Conservation (phyloP, 805 yeast genomes). For the Kodamaea laetipori region DNA sequence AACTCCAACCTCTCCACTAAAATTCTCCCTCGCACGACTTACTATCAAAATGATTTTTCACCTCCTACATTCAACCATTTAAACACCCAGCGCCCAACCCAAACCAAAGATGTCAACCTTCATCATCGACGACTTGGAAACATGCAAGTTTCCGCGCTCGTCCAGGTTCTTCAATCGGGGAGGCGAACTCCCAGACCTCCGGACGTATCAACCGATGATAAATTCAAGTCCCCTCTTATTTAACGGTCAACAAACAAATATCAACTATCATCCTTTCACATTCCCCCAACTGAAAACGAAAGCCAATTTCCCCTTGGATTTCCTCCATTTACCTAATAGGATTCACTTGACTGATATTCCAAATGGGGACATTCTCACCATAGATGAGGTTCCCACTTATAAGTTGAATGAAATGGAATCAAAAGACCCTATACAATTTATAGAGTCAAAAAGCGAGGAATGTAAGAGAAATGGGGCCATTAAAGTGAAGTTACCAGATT, state of each 20-base stretch:
- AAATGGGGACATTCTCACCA: neutral
- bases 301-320: conserved; percentile 47
- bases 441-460: conserved; percentile 51
- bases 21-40: conserved; percentile 6
- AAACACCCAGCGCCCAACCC: neutral
- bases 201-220: conserved; percentile 19
- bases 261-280: conserved; percentile 46
- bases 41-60: conserved; percentile 9
- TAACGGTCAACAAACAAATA: conserved; percentile 28
- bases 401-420: conserved; percentile 54
- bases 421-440: conserved; percentile 63
- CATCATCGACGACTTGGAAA: conserved; percentile 11
- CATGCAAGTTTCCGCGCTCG: conserved; percentile 26
- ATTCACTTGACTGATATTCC: conserved; percentile 21
- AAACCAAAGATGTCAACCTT: conserved; percentile 4
- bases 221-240: conserved; percentile 20
- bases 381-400: conserved; percentile 52
- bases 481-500: conserved; percentile 65
- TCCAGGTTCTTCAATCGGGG: conserved; percentile 28
- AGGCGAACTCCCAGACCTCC: conserved; percentile 26
- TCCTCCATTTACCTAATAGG: conserved; percentile 35
- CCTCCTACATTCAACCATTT: neutral
- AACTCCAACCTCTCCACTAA: neutral
- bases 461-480: conserved; percentile 74
- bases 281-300: conserved; percentile 49